Percentiles rank a stretch among this genome's conserved stretches.
phyloP scores from a whole-genome alignment of 805 yeast species.

The Yarrowia deformans region DNA sequence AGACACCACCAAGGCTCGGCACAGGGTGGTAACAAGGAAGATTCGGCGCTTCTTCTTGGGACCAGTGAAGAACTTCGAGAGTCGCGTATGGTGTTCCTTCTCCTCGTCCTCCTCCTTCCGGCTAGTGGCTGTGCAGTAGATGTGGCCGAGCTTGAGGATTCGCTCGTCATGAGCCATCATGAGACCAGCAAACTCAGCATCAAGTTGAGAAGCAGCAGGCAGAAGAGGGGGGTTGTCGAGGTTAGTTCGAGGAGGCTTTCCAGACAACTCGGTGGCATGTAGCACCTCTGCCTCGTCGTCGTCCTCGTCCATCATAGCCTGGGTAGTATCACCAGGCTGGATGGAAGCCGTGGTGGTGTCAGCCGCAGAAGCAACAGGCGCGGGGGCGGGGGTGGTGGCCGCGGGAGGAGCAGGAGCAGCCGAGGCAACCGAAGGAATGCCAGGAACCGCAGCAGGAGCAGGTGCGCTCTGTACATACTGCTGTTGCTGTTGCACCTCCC shows the following conservation, averaged over 20 bases:
- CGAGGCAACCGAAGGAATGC: conserved; percentile 14
- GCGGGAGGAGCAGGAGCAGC: conserved; percentile 3
- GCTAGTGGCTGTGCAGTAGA: conserved; percentile 43
- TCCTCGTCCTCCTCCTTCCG: conserved; percentile 44
- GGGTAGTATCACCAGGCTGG: conserved; percentile 13
- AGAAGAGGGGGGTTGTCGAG: conserved; percentile 43
- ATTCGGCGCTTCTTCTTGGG: conserved; percentile 46
- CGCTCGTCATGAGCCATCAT: conserved; percentile 58
- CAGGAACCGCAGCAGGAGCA: conserved; percentile 14
- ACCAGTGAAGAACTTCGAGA: conserved; percentile 48
- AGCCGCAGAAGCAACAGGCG: neutral
- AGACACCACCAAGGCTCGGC: conserved; percentile 49
- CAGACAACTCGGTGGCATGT: conserved; percentile 34
- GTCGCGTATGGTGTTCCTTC: conserved; percentile 43
- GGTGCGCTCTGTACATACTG: conserved; percentile 1
- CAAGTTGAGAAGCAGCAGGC: conserved; percentile 57
- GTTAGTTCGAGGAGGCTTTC: conserved; percentile 20
- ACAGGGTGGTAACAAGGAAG: conserved; percentile 50
- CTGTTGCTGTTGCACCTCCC: conserved; percentile 16
- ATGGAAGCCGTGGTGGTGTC: conserved; percentile 4
- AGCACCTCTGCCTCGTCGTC: conserved; percentile 23
- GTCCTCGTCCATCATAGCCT: conserved; percentile 6
- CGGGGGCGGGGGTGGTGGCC: conserved; percentile 1
- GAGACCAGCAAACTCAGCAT: conserved; percentile 58
- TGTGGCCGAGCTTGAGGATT: conserved; percentile 56